Percentiles rank a stretch among this genome's conserved stretches.
phyloP scores from a whole-genome alignment of 164 flowering plant genomes.

The Brasenia schreberi region DNA sequence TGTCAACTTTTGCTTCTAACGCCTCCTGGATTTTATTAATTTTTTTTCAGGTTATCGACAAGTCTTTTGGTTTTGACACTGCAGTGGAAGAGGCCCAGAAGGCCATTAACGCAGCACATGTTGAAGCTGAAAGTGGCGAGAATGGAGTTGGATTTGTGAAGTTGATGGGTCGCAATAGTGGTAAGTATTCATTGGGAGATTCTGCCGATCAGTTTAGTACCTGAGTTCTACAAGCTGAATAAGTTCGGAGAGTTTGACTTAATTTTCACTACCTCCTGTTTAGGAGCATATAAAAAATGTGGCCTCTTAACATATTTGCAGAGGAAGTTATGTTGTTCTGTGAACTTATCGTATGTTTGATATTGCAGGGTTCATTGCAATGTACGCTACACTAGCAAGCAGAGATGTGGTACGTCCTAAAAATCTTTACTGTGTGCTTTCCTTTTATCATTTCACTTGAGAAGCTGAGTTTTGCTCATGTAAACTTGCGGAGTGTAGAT shows the following conservation, averaged over 20 bases:
- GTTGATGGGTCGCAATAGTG: slow-evolving; percentile 83
- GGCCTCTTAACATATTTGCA: no score
- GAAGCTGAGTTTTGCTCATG: background rate
- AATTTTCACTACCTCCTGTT: no score
- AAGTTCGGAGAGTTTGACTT: no score
- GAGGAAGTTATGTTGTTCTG: no score
- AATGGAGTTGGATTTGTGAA: slow-evolving; percentile 88
- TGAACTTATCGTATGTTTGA: background rate
- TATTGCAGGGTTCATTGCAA: slow-evolving; percentile 53
- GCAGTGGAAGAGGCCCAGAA: slow-evolving; percentile 94
- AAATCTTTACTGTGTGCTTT: background rate
- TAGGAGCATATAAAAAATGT: no score
- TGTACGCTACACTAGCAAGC: slow-evolving; percentile 71
- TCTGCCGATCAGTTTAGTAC: no score
- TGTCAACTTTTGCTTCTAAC: background rate
- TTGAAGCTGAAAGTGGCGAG: slow-evolving; percentile 70
- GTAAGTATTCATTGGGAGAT: slow-evolving; percentile 18
- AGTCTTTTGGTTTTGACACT: slow-evolving; percentile 89
- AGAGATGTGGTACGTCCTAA: slow-evolving; percentile 33
- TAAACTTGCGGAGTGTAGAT: no score
- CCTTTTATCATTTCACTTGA: background rate
- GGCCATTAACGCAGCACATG: slow-evolving; percentile 91
- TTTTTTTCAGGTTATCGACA: slow-evolving; percentile 69
- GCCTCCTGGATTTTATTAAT: background rate
- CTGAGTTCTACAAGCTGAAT: no score